A percentile compares a stretch with the other conserved stretches of the same genome.
These are phyloP conservation scores for Eucalyptus dawsonii DNA, from an alignment of 345 rosid species.

Conservation along the genomic window DNA sequence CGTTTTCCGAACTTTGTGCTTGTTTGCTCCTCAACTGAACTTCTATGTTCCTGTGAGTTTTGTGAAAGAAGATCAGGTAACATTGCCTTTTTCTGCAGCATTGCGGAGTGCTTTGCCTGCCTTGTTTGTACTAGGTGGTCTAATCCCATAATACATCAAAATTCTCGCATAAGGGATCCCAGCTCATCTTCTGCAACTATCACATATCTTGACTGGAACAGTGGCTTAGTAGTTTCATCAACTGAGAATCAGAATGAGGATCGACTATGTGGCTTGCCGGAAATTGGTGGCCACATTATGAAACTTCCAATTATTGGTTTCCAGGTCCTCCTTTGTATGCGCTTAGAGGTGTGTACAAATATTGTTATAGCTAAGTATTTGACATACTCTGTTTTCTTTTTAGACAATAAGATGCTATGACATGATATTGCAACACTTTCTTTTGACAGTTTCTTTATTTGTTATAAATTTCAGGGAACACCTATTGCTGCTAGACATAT, in stretches of 20 bases:
- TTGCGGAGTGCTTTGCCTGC: slow-evolving; percentile 92
- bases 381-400: not conserved
- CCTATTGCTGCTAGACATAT: slow-evolving; percentile 69
- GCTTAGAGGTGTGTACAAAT: slow-evolving; percentile 49
- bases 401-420: not conserved
- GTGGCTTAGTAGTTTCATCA: slow-evolving; percentile 59
- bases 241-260: slow-evolving; percentile 55
- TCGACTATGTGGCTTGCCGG: slow-evolving; percentile 66
- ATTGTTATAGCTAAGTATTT: not conserved
- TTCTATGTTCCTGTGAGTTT: not conserved
- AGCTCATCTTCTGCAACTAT: slow-evolving; percentile 47
- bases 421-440: slow-evolving; percentile 5
- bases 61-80: not conserved
- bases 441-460: not conserved
- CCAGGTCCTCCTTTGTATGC: slow-evolving; percentile 90
- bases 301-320: slow-evolving; percentile 80
- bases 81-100: slow-evolving; percentile 26
- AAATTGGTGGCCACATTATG: slow-evolving; percentile 92
- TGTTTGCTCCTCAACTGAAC: not conserved
- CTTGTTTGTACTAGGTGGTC: slow-evolving; percentile 96
- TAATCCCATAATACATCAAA: slow-evolving; percentile 80
- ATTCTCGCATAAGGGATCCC: slow-evolving; percentile 28
- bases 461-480: slow-evolving; percentile 62
- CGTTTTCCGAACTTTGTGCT: not conserved
- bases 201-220: slow-evolving; percentile 89